A percentile compares a stretch with the other conserved stretches of the same genome.
Conservation (phyloP, 148 eudicot species). For the Gaultheria prostrata region DNA sequence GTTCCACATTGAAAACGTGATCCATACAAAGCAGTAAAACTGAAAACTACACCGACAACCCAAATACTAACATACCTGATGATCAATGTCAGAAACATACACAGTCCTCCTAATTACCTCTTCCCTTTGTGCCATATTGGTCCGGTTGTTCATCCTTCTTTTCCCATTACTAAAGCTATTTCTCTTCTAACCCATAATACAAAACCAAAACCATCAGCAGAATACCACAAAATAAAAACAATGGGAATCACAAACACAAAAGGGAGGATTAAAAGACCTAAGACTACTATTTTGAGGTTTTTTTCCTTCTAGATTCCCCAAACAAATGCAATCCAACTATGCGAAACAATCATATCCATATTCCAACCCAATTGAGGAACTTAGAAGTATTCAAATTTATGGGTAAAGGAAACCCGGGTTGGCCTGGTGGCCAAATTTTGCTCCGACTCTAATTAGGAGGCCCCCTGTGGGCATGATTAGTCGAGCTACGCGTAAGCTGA, state of each 20-base stretch:
- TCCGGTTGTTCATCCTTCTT: constrained; percentile 65
- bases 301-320: not conserved
- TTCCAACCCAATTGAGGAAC: not conserved
- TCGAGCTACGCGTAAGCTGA: too few relatives aligned
- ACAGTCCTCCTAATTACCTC: constrained; percentile 86
- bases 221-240: not conserved
- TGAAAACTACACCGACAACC: not conserved
- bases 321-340: not conserved
- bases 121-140: constrained; percentile 83
- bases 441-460: too few relatives aligned
- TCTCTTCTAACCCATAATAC: constrained; percentile 47
- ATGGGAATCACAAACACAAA: not conserved
- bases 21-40: constrained; percentile 1
- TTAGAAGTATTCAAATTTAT: not conserved
- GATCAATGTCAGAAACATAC: constrained; percentile 96
- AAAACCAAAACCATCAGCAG: constrained; percentile 11
- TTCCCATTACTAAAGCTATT: constrained; percentile 54
- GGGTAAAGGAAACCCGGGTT: too few relatives aligned
- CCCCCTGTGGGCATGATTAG: too few relatives aligned
- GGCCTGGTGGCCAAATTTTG: too few relatives aligned
- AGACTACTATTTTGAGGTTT: not conserved
- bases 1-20: not conserved
- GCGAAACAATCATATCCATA: not conserved
- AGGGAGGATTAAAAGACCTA: not conserved
- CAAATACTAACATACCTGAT: constrained; percentile 52